Percentiles rank a stretch among this genome's conserved stretches.
phyloP scores from a whole-genome alignment of 2,329 filamentous ascomycete species.

The Sporothrix phasma region DNA sequence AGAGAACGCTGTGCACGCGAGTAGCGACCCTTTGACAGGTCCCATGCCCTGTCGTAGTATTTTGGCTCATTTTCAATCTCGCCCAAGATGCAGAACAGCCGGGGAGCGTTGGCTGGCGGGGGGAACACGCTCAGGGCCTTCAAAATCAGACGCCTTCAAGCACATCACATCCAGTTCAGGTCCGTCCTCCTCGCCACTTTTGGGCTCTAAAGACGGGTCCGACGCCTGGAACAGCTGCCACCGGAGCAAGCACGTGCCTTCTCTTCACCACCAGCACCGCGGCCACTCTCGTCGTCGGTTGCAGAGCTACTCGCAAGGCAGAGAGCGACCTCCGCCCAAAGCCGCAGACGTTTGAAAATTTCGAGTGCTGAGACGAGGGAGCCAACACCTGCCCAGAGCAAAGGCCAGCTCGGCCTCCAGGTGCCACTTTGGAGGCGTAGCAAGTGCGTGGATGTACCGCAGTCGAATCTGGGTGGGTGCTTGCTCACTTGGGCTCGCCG shows the following conservation, averaged over 20 bases:
- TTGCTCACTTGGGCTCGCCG: constrained; percentile 63
- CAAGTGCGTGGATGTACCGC: constrained; percentile 73
- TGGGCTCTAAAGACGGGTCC: constrained; percentile 22
- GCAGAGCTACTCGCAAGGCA: constrained; percentile 60
- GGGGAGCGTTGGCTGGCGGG: constrained; percentile 69
- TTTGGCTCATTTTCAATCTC: constrained; percentile 68
- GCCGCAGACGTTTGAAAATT: constrained; percentile 84
- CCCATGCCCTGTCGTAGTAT: constrained; percentile 82
- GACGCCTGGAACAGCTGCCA: constrained; percentile 68
- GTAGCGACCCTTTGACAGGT: constrained; percentile 69
- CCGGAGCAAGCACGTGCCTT: constrained; percentile 69
- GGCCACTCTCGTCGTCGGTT: constrained; percentile 47
- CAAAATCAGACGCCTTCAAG: constrained; percentile 44
- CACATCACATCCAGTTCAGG: constrained; percentile 45
- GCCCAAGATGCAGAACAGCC: constrained; percentile 86
- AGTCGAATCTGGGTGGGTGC: constrained; percentile 69
- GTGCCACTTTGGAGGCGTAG: constrained; percentile 82
- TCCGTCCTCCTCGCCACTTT: constrained; percentile 37
- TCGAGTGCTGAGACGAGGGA: constrained; percentile 84
- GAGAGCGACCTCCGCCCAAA: constrained; percentile 91
- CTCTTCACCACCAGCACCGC: constrained; percentile 56
- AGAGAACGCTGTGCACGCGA: constrained; percentile 81
- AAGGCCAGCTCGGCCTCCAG: constrained; percentile 87
- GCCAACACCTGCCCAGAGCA: constrained; percentile 82
- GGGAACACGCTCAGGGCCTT: constrained; percentile 59